Conservation (phyloP, 306 rosid species). For the Benincasa hispida region DNA sequence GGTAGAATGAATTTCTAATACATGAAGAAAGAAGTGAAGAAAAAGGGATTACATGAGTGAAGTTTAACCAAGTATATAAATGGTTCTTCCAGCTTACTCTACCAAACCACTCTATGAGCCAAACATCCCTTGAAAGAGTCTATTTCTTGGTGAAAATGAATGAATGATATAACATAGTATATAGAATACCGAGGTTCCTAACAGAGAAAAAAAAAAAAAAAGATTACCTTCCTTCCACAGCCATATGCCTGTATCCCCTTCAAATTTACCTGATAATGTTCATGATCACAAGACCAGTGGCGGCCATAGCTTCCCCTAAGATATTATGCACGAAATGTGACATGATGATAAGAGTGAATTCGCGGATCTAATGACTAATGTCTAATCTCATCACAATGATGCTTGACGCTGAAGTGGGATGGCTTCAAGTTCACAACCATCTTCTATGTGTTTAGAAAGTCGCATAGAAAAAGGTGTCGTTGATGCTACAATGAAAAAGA, state of each 20-base stretch:
- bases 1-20: background rate
- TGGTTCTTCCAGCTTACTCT: background rate
- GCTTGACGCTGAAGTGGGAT: background rate
- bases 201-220: background rate
- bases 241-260: background rate
- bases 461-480: background rate
- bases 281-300: background rate
- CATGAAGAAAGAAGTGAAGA: background rate
- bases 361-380: background rate
- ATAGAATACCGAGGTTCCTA: background rate
- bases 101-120: background rate
- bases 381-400: background rate
- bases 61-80: background rate
- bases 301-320: background rate
- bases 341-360: background rate
- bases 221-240: background rate
- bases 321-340: background rate
- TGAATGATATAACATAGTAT: background rate
- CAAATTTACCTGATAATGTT: background rate
- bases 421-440: constrained; percentile 6
- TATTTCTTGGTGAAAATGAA: background rate
- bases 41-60: background rate
- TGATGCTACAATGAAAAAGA: background rate
- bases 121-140: background rate
- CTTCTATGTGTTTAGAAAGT: background rate